Percentiles rank a stretch among this genome's conserved stretches.
Evolutionary conservation across 2,329 filamentous ascomycete genomes (phyloP).

Genomic region (Epichloe scottii): DNA sequence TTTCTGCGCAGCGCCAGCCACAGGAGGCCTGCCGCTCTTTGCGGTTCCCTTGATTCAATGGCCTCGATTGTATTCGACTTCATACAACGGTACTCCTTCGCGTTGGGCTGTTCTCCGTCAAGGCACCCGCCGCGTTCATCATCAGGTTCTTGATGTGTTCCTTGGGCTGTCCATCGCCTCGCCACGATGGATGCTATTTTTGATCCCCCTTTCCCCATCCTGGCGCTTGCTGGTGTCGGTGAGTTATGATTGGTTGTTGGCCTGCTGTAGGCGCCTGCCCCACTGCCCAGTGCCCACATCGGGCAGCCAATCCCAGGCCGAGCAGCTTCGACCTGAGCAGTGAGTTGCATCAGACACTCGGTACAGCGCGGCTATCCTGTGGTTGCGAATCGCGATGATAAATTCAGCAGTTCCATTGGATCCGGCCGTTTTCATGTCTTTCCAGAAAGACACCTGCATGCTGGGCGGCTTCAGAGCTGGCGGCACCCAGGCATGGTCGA

Average conservation of each 20-base stretch:
- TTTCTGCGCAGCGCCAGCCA: too few species aligned
- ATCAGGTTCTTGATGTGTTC: too few species aligned
- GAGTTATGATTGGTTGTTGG: constrained; percentile 4
- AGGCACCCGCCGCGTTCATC: too few species aligned
- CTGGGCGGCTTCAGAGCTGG: neutral
- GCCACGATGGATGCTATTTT: too few species aligned
- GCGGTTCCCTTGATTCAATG: too few species aligned
- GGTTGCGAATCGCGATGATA: constrained; percentile 11
- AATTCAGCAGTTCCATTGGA: neutral
- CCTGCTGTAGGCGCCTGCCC: constrained; percentile 2
- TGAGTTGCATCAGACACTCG: neutral
- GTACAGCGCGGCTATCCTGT: constrained; percentile 13
- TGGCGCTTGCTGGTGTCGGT: neutral
- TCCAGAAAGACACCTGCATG: neutral
- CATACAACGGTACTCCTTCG: too few species aligned
- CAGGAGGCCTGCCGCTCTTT: too few species aligned
- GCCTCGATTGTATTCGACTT: too few species aligned
- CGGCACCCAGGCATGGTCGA: neutral
- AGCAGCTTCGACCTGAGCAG: neutral
- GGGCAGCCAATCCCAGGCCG: constrained; percentile 1
- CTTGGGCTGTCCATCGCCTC: too few species aligned
- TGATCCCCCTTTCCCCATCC: neutral
- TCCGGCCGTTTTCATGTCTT: neutral
- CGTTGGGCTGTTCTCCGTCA: too few species aligned
- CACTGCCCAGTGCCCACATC: too few species aligned